These are phyloP conservation scores for Gautieria morchelliformis DNA, from an alignment of 768 basidiomycete genomes.

Conservation along the genomic window DNA sequence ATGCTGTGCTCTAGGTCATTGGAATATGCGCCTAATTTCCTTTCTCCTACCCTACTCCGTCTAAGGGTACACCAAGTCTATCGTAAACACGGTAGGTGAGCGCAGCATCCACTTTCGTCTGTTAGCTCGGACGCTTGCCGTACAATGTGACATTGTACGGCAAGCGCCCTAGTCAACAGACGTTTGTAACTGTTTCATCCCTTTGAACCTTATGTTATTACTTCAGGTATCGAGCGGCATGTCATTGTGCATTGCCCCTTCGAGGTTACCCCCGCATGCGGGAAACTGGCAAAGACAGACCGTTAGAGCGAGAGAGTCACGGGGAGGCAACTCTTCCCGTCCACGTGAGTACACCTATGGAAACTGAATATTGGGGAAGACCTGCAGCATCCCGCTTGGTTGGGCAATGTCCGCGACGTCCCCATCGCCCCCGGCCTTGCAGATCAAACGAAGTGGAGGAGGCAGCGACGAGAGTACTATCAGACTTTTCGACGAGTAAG, in stretches of 20 bases:
- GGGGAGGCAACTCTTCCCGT: background rate
- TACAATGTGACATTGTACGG: no score
- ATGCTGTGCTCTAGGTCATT: background rate
- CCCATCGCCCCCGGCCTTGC: no score
- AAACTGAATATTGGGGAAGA: no score
- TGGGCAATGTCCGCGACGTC: no score
- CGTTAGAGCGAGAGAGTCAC: slow-evolving; percentile 28
- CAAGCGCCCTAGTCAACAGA: no score
- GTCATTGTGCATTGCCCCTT: slow-evolving; percentile 64
- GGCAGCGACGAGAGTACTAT: slow-evolving; percentile 32
- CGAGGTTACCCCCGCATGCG: slow-evolving; percentile 34
- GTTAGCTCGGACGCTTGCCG: no score
- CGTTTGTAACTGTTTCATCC: slow-evolving; percentile 78
- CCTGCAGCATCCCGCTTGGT: no score
- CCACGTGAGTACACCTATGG: background rate
- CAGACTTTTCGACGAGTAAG: slow-evolving; percentile 63
- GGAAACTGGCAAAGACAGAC: slow-evolving; percentile 37
- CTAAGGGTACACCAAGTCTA: slow-evolving; percentile 63
- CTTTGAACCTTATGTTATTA: slow-evolving; percentile 50
- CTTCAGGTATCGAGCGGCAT: slow-evolving; percentile 65
- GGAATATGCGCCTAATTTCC: background rate
- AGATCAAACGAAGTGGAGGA: slow-evolving; percentile 15
- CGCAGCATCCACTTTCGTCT: no score
- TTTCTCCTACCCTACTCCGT: background rate
- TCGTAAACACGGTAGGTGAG: slow-evolving; percentile 67